Base-by-base conservation (phyloP, 345 rosid genomes). In the Syzygium grande region DNA sequence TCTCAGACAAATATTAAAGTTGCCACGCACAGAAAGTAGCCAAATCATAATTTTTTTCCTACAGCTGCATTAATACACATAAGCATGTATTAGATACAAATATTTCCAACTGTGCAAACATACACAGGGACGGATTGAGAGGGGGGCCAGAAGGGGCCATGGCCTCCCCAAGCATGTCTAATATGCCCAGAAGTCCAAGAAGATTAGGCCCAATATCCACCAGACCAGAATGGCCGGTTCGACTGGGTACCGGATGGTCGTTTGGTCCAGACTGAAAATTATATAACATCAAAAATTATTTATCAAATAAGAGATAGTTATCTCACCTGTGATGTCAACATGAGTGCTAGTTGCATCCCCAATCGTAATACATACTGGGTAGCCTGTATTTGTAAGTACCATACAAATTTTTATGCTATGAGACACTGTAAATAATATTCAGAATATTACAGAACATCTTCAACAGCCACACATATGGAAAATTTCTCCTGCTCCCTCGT, bases 361-460 rank as follows among this genome's bases (percentile, higher is more conserved):
- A 89, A 97, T 46, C 49, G 97, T 87, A 63, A 87, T 91, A 92
- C 99, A 98, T 27, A 98, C 96, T 88, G 93, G 97, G 86, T 97
- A 98, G 56, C 99, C 99, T 98, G 94, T 91, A 93, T 30, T 85
- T 27, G 80, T 85, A 59, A 91, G 85, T 87, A 51, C 59, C 80
- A 87, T 83, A 59, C 68, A 63, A 86, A 87, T 88, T 86, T 84
- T 53, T 29, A 86, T 86, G 34, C 46, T 46, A 73, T 38, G 83
- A 73, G 49, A 73, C 83, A 73, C 25, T 19, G 83, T 73, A 52
- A 30, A n/a, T 27, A 27, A 84, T 52, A 52, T 84, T 84, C 83
- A 73, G 83, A 38, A 73, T 38, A 34, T 68, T 9, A 68, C 43
- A 68, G 46, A 52, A 77, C 59, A 52, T 55, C 58, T 84, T 84